Conservation (phyloP, 495 filamentous ascomycete genomes). For the Aspergillus carlsbadensis region DNA sequence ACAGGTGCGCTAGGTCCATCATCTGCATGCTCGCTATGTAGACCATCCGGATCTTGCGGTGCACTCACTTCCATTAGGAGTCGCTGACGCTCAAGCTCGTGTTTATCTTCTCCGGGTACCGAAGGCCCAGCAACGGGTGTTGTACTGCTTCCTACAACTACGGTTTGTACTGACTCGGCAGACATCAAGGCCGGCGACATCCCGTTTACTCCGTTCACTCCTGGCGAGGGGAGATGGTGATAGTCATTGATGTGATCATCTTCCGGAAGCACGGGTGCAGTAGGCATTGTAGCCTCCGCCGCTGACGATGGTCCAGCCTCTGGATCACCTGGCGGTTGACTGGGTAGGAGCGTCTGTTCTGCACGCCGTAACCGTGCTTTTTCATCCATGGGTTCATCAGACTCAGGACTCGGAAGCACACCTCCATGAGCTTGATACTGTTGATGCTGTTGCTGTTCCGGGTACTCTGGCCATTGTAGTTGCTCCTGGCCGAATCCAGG, state of each 20-base stretch:
- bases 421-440: slow-evolving; percentile 26
- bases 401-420: slow-evolving; percentile 53
- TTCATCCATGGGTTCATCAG: slow-evolving; percentile 60
- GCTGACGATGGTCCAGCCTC: slow-evolving; percentile 46
- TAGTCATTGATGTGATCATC: slow-evolving; percentile 41
- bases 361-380: slow-evolving; percentile 67
- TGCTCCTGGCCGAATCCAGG: slow-evolving; percentile 32
- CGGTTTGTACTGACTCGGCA: slow-evolving; percentile 41
- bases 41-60: slow-evolving; percentile 47
- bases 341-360: slow-evolving; percentile 69
- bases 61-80: slow-evolving; percentile 71
- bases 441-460: slow-evolving; percentile 24
- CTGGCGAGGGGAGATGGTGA: slow-evolving; percentile 32
- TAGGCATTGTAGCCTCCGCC: slow-evolving; percentile 24
- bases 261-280: slow-evolving; percentile 41
- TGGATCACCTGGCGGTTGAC: slow-evolving; percentile 56
- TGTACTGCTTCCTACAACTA: slow-evolving; percentile 26
- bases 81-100: slow-evolving; percentile 75
- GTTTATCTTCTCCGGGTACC: slow-evolving; percentile 67
- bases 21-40: slow-evolving; percentile 44
- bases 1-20: slow-evolving; percentile 63
- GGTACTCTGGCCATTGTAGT: slow-evolving; percentile 32
- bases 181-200: slow-evolving; percentile 38
- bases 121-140: slow-evolving; percentile 13
- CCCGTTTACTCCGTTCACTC: slow-evolving; percentile 18